phyloP scores from a whole-genome alignment of 768 basidiomycete species.

The Clathrus columnatus region DNA sequence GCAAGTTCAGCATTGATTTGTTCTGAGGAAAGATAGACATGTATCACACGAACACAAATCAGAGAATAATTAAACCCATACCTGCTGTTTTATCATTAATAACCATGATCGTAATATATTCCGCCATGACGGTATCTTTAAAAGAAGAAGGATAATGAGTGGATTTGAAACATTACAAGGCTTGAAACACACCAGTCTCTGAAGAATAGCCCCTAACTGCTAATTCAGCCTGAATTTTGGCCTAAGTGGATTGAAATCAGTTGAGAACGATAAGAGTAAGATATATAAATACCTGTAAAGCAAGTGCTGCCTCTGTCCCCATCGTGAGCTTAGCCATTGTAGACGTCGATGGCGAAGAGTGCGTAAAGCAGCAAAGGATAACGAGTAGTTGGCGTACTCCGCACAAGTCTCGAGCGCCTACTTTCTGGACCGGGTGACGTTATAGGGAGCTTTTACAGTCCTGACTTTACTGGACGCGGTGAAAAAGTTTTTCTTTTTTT shows the following conservation, averaged over 20 bases:
- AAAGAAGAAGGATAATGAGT: background rate
- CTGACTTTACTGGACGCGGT: no score
- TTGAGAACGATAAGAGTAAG: background rate
- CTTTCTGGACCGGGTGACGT: no score
- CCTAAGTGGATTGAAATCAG: background rate
- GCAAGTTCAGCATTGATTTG: constrained; percentile 86
- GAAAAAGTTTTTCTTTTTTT: no score
- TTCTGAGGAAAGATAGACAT: constrained; percentile 31
- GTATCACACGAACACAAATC: background rate
- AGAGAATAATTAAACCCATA: constrained; percentile 27
- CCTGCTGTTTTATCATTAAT: constrained; percentile 84
- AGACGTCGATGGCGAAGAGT: constrained; percentile 4
- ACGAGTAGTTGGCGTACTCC: constrained; percentile 6
- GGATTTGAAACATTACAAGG: background rate
- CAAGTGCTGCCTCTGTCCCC: constrained; percentile 15
- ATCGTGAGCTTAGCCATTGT: constrained; percentile 13
- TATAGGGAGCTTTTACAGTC: no score
- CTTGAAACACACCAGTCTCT: background rate
- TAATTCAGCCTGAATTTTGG: constrained; percentile 5
- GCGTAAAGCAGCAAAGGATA: background rate
- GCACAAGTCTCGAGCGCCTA: constrained; percentile 1
- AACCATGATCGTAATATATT: constrained; percentile 92
- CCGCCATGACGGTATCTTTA: constrained; percentile 83
- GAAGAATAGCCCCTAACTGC: constrained; percentile 8
- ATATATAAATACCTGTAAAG: constrained; percentile 14